A percentile compares a stretch with the other conserved stretches of the same genome.
phyloP scores from a whole-genome alignment of 768 basidiomycete genomes.

The Rhodotorula babjevae region DNA sequence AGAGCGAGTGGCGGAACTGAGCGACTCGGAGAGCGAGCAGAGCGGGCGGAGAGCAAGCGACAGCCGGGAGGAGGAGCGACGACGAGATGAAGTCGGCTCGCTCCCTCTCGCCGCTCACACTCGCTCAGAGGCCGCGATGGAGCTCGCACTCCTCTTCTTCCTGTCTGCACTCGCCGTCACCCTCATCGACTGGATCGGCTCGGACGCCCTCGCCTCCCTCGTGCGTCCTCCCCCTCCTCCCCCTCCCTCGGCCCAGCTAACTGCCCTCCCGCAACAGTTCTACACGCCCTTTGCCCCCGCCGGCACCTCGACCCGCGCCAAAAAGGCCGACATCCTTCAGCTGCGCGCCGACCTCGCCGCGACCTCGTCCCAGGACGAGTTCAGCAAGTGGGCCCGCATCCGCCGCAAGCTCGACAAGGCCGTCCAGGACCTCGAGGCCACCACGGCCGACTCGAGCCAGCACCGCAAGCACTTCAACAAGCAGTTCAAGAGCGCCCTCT shows the following conservation, averaged over 20 bases:
- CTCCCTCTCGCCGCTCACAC: not conserved
- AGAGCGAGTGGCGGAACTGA: not conserved
- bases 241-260: not conserved
- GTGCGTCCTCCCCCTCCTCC: constrained; percentile 6
- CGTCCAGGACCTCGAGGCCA: constrained; percentile 78
- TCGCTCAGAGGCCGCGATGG: not conserved
- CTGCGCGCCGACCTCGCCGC: constrained; percentile 78
- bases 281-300: constrained; percentile 55
- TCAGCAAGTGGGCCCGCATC: constrained; percentile 96
- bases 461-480: constrained; percentile 61
- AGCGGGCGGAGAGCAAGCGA: not conserved
- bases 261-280: not conserved
- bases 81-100: no score
- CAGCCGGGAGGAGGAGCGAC: no score
- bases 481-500: constrained; percentile 68
- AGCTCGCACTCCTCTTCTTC: constrained; percentile 21
- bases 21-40: not conserved
- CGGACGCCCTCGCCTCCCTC: constrained; percentile 21
- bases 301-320: constrained; percentile 59
- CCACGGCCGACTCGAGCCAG: constrained; percentile 65
- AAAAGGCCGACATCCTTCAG: constrained; percentile 72
- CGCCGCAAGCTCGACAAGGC: constrained; percentile 86
- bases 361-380: constrained; percentile 94
- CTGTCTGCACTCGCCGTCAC: constrained; percentile 15
- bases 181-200: constrained; percentile 25